A percentile compares a stretch with the other conserved stretches of the same genome.
phyloP scores from a whole-genome alignment of 1,284 basidiomycete species.

The Trichosporon sp. region DNA sequence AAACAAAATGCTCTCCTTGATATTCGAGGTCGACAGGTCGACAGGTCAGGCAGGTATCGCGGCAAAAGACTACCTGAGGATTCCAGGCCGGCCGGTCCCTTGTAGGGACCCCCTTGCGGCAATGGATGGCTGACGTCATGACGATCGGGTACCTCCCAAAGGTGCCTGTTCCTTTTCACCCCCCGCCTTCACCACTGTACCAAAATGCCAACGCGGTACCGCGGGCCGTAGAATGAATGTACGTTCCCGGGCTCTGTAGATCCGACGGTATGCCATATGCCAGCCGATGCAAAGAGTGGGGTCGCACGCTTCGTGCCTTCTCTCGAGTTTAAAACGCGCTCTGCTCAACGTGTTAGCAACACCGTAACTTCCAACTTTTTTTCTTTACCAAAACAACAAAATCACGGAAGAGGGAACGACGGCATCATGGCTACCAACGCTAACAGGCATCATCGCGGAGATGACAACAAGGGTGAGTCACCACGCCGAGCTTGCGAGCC shows the following conservation, averaged over 20 bases:
- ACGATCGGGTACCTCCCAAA: not conserved
- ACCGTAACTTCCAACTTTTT: not conserved
- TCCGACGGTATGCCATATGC: too few relatives aligned
- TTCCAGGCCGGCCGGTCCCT: not conserved
- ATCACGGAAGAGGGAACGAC: not conserved
- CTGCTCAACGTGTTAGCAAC: too few relatives aligned
- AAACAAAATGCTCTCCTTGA: not conserved
- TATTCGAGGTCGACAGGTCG: too few relatives aligned
- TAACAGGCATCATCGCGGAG: conserved; percentile 24
- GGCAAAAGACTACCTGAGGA: too few relatives aligned
- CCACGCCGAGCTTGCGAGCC: conserved; percentile 34
- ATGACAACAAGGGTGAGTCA: conserved; percentile 26
- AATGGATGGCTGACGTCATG: not conserved
- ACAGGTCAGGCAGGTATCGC: too few relatives aligned
- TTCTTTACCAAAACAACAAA: not conserved
- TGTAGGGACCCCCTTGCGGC: not conserved
- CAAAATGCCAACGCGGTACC: too few relatives aligned
- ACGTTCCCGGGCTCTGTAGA: too few relatives aligned
- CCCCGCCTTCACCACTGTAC: too few relatives aligned
- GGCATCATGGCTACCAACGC: conserved; percentile 23
- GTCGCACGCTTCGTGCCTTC: not conserved
- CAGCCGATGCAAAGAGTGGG: too few relatives aligned
- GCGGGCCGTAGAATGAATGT: too few relatives aligned
- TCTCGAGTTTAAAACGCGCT: not conserved
- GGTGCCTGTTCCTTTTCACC: not conserved